Base-by-base conservation (phyloP, 2,329 filamentous ascomycete species). In the Trichophyton schoenleinii region DNA sequence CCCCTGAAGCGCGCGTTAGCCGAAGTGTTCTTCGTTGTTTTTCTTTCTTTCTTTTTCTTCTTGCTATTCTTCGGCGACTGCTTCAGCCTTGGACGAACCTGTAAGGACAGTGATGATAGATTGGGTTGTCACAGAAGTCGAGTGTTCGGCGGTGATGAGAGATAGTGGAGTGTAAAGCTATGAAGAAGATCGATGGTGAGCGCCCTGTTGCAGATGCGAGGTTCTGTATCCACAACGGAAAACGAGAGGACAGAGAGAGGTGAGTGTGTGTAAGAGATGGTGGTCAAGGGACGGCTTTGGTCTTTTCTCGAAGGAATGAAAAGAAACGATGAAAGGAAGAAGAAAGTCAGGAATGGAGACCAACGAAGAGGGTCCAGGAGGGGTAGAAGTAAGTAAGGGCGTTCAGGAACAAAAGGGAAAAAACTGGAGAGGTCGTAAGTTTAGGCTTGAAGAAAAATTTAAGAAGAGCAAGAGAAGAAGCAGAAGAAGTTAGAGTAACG, bases 341-440 rank as follows among this genome's bases (percentile, higher is more conserved):
- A 60, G 63, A 63, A 63, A 65, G 63, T 22, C 57, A 53, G 28
- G 61, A 38, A 61, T 70, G 46, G 63, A 55, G 60, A 49, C 38
- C 41, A 38, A 46, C 49, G 25, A 38, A 38, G 62, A 59, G 57
- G 48, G 57, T 53, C 38, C 41, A 28, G 52, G 59, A 58, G 60
- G 60, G 60, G 41, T 61, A 46, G 46, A 57, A 52, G 42, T 52
- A 52, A 36, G 46, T 34, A 48, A 58, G 59, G 49, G 49, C 38
- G 22, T 53, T 60, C 59, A 60, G 59, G 59, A 36, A 60, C 59
- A 55, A 44, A 53, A 44, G 48, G 59, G 22, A 53, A 44, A 60
- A 60, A 55, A 60, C n/a, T 53, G 59, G 48, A 55, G 48, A 53
- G 46, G 22, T n/a, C 18, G 42, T 20, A 44, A 55, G 44, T 52